Evolutionary conservation across 495 filamentous ascomycete genomes (phyloP).

Genomic region (Mytilinidion resinicola): DNA sequence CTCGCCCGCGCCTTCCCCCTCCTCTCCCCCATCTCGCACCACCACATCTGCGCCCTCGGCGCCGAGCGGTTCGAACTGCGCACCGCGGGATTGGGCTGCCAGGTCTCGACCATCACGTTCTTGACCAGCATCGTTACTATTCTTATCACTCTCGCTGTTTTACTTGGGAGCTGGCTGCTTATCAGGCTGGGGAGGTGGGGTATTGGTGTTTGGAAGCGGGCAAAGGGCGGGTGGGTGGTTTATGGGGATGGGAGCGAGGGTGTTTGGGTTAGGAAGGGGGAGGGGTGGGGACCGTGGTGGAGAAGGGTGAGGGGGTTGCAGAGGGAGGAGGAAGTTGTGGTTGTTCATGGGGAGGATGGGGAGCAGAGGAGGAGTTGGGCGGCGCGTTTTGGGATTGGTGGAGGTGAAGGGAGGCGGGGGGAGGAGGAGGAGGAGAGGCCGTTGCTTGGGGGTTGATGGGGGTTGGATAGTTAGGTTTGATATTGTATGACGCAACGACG

Average conservation of each 20-base stretch:
- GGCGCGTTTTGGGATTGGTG: not conserved
- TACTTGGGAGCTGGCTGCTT: conserved; percentile 31
- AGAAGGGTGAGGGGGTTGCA: conserved; percentile 34
- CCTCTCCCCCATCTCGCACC: conserved; percentile 41
- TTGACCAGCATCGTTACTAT: conserved; percentile 40
- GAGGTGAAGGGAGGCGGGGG: not conserved
- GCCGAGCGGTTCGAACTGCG: conserved; percentile 51
- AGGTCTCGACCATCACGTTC: conserved; percentile 46
- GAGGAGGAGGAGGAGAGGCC: not conserved
- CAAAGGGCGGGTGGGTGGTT: conserved; percentile 20
- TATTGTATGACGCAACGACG: not conserved
- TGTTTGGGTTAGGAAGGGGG: conserved; percentile 11
- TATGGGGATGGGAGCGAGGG: conserved; percentile 13
- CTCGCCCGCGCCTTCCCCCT: conserved; percentile 37
- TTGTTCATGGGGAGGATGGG: conserved; percentile 17
- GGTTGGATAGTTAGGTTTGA: not conserved
- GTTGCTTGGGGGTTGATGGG: not conserved
- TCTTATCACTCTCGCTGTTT: conserved; percentile 33
- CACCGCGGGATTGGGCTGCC: conserved; percentile 44
- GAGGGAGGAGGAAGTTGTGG: conserved; percentile 20
- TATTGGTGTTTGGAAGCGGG: conserved; percentile 21
- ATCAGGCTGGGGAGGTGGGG: conserved; percentile 29
- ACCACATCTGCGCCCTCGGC: conserved; percentile 44
- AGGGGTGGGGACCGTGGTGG: conserved; percentile 25
- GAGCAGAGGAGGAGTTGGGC: conserved; percentile 9